Conservation (phyloP, 2,329 filamentous ascomycete species). For the Delphinella strobiligena region DNA sequence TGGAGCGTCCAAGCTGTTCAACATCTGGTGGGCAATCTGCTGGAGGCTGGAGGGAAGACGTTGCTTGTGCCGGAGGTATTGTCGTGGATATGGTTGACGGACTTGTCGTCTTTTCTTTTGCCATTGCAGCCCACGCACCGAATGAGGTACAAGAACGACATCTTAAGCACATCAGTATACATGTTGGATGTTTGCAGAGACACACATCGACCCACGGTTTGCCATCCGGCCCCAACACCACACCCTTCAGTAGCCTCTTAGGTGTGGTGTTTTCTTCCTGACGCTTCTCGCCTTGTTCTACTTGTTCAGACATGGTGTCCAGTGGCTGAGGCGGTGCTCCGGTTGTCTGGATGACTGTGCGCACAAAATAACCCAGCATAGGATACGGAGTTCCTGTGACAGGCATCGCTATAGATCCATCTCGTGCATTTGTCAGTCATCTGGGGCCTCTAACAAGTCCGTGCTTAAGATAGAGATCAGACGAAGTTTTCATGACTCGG, state of each 20-base stretch:
- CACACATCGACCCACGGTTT: constrained; percentile 56
- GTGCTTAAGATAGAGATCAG: constrained; percentile 8
- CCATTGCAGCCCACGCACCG: constrained; percentile 47
- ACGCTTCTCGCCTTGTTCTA: constrained; percentile 12
- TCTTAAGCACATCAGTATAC: constrained; percentile 28
- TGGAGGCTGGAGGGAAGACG: constrained; percentile 6
- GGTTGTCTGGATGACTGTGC: constrained; percentile 23
- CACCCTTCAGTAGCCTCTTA: constrained; percentile 54
- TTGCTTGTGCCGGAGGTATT: constrained; percentile 18
- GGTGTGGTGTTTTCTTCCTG: constrained; percentile 21
- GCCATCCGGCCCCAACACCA: constrained; percentile 67
- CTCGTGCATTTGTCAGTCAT: constrained; percentile 8
- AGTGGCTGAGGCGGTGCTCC: constrained; percentile 25
- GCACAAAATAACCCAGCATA: constrained; percentile 26
- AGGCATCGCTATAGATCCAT: constrained; percentile 18
- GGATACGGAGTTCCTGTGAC: constrained; percentile 23
- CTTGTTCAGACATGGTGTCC: constrained; percentile 18
- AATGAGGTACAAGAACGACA: constrained; percentile 60
- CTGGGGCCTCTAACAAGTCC: constrained; percentile 5
- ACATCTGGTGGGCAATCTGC: constrained; percentile 42
- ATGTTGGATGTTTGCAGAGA: background rate
- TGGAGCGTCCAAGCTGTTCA: constrained; percentile 70
- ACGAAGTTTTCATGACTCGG: constrained; percentile 7
- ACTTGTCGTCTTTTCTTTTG: constrained; percentile 30
- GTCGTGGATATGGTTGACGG: constrained; percentile 20